Percentiles rank a stretch among this genome's conserved stretches.
Conservation (phyloP, 257 asterid species). For the Datura wrightii region DNA sequence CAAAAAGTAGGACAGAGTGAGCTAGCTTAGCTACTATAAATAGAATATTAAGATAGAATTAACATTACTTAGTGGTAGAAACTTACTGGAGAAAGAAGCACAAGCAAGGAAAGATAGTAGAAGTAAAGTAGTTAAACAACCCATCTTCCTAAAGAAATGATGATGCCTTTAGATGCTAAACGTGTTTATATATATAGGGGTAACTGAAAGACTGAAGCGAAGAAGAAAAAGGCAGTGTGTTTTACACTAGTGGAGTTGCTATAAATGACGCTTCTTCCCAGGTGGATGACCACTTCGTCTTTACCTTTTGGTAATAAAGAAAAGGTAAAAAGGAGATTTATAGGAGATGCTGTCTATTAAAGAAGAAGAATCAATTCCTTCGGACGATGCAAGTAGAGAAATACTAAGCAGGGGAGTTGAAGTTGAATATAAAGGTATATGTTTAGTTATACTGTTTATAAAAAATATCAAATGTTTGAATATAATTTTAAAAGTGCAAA, state of each 20-base stretch:
- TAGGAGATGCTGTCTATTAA: not conserved
- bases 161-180: not conserved
- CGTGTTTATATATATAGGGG: conserved; percentile 1
- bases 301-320: conserved; percentile 3
- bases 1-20: not conserved
- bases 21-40: not conserved
- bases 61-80: not conserved
- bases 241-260: not conserved
- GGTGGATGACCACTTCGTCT: not conserved
- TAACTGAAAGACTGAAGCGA: not conserved
- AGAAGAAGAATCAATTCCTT: conserved; percentile 9
- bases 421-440: too few species aligned
- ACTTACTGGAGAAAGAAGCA: conserved; percentile 30
- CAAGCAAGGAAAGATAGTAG: not conserved
- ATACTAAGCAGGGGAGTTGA: not conserved
- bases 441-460: too few species aligned
- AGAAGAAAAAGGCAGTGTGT: not conserved
- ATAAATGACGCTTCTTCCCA: not conserved
- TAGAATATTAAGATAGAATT: not conserved
- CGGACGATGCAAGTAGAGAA: not conserved
- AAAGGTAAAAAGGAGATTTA: not conserved
- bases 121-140: not conserved
- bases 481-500: too few species aligned
- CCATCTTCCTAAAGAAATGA: not conserved
- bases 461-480: too few species aligned